Base-by-base conservation (phyloP, 345 rosid genomes). In the Rhizophora mangle region DNA sequence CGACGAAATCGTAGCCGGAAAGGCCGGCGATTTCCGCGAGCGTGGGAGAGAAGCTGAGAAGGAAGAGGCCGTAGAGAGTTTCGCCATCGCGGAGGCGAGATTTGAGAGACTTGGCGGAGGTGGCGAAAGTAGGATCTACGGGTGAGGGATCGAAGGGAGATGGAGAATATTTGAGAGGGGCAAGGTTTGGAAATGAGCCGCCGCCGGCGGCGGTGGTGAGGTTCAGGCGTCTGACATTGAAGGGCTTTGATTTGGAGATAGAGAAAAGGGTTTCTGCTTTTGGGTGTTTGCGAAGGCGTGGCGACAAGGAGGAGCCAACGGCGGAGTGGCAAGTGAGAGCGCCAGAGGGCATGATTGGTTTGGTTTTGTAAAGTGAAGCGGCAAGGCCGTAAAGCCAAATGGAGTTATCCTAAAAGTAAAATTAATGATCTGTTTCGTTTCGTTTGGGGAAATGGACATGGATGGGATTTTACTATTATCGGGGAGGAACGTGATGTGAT, bases 1-100 rank as follows among this genome's bases (percentile, higher is more conserved):
- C 95, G 27, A 77, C 96, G 80, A 87, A 94, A 66, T 91, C 96
- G 78, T 91, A 94, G 7, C 96, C 98, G 11, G 98, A 78, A 58
- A 87, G 81, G 60, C 85, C 96, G 1, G 85, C 84, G 80, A 94
- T 94, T 85, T 94, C 98, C 49, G 96, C 96, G 30, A 94, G 32
- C 19, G 96, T 87, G 16, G 98, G 95, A n/a, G 97, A 91, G 87
- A 88, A 91, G 26, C 88, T 85, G 70, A 89, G 94, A 37, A 91
- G 77, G 84, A 91, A 94, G 52, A 94, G 53, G 24, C 96, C 97
- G 69, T 94, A 94, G 52, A 94, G 91, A 36, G 85, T 85, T 30
- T 91, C 93, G 6, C 93, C 92, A 56, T 75, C 74, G 15, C 77
- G 87, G 79, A 94, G 96, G 26, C 96, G 96, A 54, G 86, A 84